Evolutionary conservation across 164 flowering plant species (phyloP).

Genomic region (Macadamia integrifolia): DNA sequence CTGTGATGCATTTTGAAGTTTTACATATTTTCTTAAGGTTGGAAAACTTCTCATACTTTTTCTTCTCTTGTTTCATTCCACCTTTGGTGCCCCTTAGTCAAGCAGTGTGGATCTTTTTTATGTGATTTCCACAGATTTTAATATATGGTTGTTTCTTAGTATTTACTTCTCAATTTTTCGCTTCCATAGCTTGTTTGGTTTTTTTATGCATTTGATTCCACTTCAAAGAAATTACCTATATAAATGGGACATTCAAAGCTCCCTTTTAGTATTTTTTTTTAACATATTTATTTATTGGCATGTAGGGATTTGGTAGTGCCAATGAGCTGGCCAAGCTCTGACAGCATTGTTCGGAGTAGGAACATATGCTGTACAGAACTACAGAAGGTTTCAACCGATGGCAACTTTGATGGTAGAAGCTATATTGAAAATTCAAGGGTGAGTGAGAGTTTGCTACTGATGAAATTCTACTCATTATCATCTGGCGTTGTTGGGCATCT

Average conservation of each 20-base stretch:
- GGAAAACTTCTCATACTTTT: neutral
- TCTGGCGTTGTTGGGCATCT: constrained; percentile 49
- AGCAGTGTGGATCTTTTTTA: too few species aligned
- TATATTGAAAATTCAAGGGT: constrained; percentile 66
- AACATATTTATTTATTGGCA: neutral
- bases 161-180: neutral
- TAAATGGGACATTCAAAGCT: neutral
- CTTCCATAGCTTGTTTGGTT: neutral
- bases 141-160: too few species aligned
- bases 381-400: constrained; percentile 9
- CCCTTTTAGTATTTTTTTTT: neutral
- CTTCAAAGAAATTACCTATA: neutral
- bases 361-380: neutral
- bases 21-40: neutral
- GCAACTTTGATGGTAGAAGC: constrained; percentile 20
- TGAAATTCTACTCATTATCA: constrained; percentile 82
- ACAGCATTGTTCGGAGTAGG: constrained; percentile 34
- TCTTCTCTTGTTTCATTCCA: neutral
- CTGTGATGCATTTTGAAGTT: neutral
- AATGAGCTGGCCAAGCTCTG: constrained; percentile 36
- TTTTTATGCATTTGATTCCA: neutral
- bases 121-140: too few species aligned
- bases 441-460: constrained; percentile 61
- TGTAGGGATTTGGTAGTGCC: constrained; percentile 63
- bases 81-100: too few species aligned